A percentile compares a stretch with the other conserved stretches of the same genome.
Evolutionary conservation across 169 alveolate genomes (phyloP).

Genomic region (Perkinsus marinus): DNA sequence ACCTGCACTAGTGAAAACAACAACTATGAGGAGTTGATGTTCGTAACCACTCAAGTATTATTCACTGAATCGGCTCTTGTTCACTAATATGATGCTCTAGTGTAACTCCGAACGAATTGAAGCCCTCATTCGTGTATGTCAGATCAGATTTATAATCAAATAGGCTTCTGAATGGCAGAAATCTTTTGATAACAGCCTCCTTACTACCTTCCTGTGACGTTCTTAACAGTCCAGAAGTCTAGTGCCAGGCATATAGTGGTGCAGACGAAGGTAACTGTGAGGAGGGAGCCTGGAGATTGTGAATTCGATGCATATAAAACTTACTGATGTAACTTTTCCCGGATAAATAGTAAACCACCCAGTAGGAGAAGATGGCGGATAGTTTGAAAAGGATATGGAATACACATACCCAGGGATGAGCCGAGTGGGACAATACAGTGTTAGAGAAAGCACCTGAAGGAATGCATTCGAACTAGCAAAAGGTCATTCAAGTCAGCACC

Average conservation of each 20-base stretch:
- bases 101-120: no score
- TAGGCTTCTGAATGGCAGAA: no score
- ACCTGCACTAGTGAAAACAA: no score
- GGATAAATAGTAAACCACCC: slow-evolving; percentile 34
- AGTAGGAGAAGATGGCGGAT: slow-evolving; percentile 36
- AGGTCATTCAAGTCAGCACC: not conserved
- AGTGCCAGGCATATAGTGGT: slow-evolving; percentile 41
- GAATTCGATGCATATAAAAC: not conserved
- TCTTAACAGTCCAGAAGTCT: slow-evolving; percentile 62
- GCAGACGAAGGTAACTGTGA: slow-evolving; percentile 38
- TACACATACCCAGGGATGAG: slow-evolving; percentile 49
- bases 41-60: no score
- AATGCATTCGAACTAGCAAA: not conserved
- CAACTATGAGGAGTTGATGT: no score
- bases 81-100: no score
- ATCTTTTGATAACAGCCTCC: not conserved
- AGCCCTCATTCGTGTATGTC: no score
- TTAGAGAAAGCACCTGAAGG: not conserved
- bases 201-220: slow-evolving; percentile 46
- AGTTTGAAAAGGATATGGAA: slow-evolving; percentile 47
- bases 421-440: slow-evolving; percentile 8
- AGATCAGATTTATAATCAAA: no score
- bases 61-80: no score
- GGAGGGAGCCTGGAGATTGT: not conserved
- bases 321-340: not conserved